A percentile compares a stretch with the other conserved stretches of the same genome.
These are phyloP conservation scores for Penicillium sp. DNA, from an alignment of 2,329 filamentous ascomycete genomes.

Conservation along the genomic window DNA sequence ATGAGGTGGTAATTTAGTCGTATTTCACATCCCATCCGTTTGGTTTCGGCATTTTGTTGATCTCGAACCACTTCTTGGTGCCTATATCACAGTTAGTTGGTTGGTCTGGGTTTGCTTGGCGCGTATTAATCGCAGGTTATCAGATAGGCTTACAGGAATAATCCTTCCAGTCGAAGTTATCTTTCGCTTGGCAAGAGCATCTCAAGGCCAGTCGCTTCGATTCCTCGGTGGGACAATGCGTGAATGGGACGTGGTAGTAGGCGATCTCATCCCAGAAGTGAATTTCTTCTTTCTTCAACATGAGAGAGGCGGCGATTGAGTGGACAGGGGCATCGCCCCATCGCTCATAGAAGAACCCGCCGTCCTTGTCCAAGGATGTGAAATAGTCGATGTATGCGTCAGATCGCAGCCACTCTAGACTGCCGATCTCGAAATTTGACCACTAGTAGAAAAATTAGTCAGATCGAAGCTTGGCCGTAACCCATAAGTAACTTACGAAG, in stretches of 20 bases:
- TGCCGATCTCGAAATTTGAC: slow-evolving; percentile 98
- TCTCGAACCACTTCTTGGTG: slow-evolving; percentile 79
- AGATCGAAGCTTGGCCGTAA: not conserved
- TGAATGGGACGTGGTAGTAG: slow-evolving; percentile 97
- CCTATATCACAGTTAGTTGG: slow-evolving; percentile 49
- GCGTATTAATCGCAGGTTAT: not conserved
- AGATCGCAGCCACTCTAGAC: slow-evolving; percentile 87
- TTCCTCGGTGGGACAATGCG: slow-evolving; percentile 91
- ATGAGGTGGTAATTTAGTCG: slow-evolving; percentile 32
- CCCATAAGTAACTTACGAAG: slow-evolving; percentile 62
- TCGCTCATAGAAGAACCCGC: slow-evolving; percentile 97
- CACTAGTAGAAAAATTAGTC: slow-evolving; percentile 55
- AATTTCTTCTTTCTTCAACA: slow-evolving; percentile 88
- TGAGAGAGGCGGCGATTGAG: slow-evolving; percentile 85
- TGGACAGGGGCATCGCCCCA: slow-evolving; percentile 98
- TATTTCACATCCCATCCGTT: slow-evolving; percentile 75
- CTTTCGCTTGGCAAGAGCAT: slow-evolving; percentile 90
- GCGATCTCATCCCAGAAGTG: slow-evolving; percentile 99
- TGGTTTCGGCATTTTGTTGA: slow-evolving; percentile 77
- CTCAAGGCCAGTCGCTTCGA: slow-evolving; percentile 76
- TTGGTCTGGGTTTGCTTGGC: too few species aligned
- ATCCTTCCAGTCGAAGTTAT: slow-evolving; percentile 99
- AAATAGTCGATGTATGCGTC: slow-evolving; percentile 89
- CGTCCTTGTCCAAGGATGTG: slow-evolving; percentile 77
- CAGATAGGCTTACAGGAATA: slow-evolving; percentile 85